Evolutionary conservation across 768 basidiomycete species (phyloP), one percentile per base, ranked within the genome.

Genomic region (Fibroporia radiculosa): DNA sequence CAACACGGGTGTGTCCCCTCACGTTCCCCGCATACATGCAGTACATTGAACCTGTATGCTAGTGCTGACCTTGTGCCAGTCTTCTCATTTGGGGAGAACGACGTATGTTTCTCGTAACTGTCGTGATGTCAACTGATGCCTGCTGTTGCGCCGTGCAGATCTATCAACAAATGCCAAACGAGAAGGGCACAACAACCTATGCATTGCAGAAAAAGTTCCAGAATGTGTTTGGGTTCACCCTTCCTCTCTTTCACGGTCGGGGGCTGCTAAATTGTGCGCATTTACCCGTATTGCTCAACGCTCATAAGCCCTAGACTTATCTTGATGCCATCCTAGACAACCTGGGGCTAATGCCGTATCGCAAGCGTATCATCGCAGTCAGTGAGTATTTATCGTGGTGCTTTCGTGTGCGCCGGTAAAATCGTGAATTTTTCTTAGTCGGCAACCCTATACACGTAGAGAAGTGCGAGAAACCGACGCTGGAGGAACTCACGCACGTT

Each of bases 1-100:
- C 85, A 85, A 47, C 78, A 92, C 58, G 91, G 89, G 88, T 89
- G 48, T 8, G 76, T 40, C 12, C 13, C 22, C 1, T 6, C 1
- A 18, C 14, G 5, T 40, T 11, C 18, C 6, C 20, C 25, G 18
- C 20, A 5, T 47, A n/a, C 31, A 14, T 39, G 13, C 18, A 12
- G 18, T 6, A n/a, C 6, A 23, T n/a, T n/a, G n/a, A 31, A 37
- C 19, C 23, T 27, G 41, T 44, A 49, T 42, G 19, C 12, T 52
- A 93, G 92, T 43, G 96, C 96, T 29, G 91, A 93, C 57, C 71
- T 99, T 10, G 96, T 99, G 0, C 96, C 96, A 0, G 93, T 97
- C 3, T 98, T 99, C 59, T 93, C 91, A 4, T 99, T 99, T 55
- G 96, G 96, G 11, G 96, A 99, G 70, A 98, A 98, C 61, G 96